phyloP scores from a whole-genome alignment of 306 rosid genomes.

The Casuarina cunninghamiana region DNA sequence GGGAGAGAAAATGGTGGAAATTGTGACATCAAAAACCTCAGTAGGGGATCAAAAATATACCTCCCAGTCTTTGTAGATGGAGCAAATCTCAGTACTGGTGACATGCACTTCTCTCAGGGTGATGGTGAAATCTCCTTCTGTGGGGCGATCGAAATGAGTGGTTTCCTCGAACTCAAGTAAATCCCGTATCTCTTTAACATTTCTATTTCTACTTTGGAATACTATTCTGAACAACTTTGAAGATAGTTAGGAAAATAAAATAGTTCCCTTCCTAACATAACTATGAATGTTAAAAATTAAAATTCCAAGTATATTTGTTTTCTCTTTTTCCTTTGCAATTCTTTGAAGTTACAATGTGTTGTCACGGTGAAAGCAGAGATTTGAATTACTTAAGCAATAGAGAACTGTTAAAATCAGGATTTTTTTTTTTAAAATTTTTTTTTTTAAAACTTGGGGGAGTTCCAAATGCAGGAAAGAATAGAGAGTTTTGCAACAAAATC shows the following conservation, averaged over 20 bases:
- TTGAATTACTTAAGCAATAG: background rate
- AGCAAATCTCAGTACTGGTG: conserved; percentile 91
- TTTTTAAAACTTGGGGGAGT: too few relatives aligned
- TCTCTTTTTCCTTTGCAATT: background rate
- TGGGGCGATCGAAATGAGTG: conserved; percentile 98
- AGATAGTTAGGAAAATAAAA: too few relatives aligned
- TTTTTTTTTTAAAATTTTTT: too few relatives aligned
- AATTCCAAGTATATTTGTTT: background rate
- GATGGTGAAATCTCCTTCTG: conserved; percentile 90
- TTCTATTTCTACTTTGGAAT: background rate
- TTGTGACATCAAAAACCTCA: conserved; percentile 89
- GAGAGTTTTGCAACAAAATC: background rate
- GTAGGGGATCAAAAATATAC: conserved; percentile 80
- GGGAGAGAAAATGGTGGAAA: conserved; percentile 98
- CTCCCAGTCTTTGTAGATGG: conserved; percentile 93
- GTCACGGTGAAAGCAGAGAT: background rate
- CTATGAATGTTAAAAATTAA: background rate
- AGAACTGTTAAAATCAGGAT: background rate
- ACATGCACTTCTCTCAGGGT: conserved; percentile 94
- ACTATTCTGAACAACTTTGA: too few relatives aligned
- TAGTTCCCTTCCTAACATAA: background rate
- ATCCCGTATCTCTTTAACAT: conserved; percentile 1
- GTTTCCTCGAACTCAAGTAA: conserved; percentile 89
- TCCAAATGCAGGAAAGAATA: background rate
- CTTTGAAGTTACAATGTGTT: background rate